A percentile compares a stretch with the other conserved stretches of the same genome.
phyloP scores from a whole-genome alignment of 768 basidiomycete species.

The Lentinula aciculospora region DNA sequence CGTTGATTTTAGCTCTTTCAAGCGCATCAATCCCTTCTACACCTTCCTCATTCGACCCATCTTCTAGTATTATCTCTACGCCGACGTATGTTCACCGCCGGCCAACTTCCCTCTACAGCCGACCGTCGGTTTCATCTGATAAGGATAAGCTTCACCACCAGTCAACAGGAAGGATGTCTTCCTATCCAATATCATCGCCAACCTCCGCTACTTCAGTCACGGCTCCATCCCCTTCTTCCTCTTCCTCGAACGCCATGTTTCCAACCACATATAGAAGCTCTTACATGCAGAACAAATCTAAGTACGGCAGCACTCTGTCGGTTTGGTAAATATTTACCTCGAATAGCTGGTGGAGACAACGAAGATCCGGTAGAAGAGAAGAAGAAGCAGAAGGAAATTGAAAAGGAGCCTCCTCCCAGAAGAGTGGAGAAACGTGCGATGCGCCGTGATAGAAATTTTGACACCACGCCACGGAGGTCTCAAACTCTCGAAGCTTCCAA shows the following conservation, averaged over 20 bases:
- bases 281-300: slow-evolving; percentile 63
- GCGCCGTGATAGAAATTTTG: slow-evolving; percentile 18
- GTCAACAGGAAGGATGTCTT: slow-evolving; percentile 14
- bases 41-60: not conserved
- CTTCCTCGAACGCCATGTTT: slow-evolving; percentile 41
- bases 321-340: slow-evolving; percentile 80
- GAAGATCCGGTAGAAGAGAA: slow-evolving; percentile 44
- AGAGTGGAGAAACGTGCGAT: slow-evolving; percentile 15
- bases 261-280: slow-evolving; percentile 66
- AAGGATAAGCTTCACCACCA: not conserved
- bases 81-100: slow-evolving; percentile 26
- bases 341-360: slow-evolving; percentile 90
- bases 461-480: slow-evolving; percentile 18
- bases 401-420: slow-evolving; percentile 11
- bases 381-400: slow-evolving; percentile 5
- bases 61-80: slow-evolving; percentile 14
- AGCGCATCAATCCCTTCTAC: slow-evolving; percentile 12
- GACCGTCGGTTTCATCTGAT: slow-evolving; percentile 19
- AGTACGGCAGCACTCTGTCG: slow-evolving; percentile 55
- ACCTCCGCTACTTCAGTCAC: slow-evolving; percentile 7
- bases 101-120: slow-evolving; percentile 44
- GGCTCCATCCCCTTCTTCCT: slow-evolving; percentile 17
- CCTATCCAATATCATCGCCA: slow-evolving; percentile 22
- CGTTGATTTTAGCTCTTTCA: slow-evolving; percentile 24
- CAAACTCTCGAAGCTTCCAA: slow-evolving; percentile 28